These are phyloP conservation scores for Cytospora chrysosperma DNA, from an alignment of 2,329 filamentous ascomycete genomes.

Conservation along the genomic window DNA sequence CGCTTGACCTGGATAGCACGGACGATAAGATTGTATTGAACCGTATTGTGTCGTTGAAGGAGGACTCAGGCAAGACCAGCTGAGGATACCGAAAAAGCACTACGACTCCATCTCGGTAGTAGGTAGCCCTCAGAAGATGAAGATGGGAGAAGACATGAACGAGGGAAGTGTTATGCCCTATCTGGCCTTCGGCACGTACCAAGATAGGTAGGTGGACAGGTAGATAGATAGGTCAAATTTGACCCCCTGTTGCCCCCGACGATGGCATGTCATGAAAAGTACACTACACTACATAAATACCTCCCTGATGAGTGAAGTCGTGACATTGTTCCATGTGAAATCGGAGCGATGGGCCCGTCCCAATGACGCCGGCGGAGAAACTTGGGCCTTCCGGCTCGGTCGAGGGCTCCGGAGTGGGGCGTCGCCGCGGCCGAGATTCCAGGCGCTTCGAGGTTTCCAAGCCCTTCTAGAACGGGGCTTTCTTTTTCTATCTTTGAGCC, in stretches of 20 bases:
- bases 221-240: too few relatives aligned
- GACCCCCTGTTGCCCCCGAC: too few relatives aligned
- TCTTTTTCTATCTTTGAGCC: neutral
- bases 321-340: neutral
- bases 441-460: neutral
- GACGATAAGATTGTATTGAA: conserved; percentile 82
- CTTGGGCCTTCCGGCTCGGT: neutral
- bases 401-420: neutral
- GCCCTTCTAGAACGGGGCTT: conserved; percentile 7
- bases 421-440: neutral
- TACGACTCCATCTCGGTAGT: too few relatives aligned
- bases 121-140: too few relatives aligned
- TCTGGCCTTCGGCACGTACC: too few relatives aligned
- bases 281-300: too few relatives aligned
- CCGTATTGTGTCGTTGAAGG: conserved; percentile 86
- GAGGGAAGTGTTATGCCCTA: too few relatives aligned
- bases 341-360: neutral
- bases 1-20: conserved; percentile 73
- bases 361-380: neutral
- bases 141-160: too few relatives aligned
- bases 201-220: too few relatives aligned
- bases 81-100: too few relatives aligned
- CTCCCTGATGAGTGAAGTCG: neutral
- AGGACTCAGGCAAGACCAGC: conserved; percentile 66
- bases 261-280: too few relatives aligned